Base-by-base conservation (phyloP, 129 eudicot species). In the Pseudognaphalium luteoalbum region DNA sequence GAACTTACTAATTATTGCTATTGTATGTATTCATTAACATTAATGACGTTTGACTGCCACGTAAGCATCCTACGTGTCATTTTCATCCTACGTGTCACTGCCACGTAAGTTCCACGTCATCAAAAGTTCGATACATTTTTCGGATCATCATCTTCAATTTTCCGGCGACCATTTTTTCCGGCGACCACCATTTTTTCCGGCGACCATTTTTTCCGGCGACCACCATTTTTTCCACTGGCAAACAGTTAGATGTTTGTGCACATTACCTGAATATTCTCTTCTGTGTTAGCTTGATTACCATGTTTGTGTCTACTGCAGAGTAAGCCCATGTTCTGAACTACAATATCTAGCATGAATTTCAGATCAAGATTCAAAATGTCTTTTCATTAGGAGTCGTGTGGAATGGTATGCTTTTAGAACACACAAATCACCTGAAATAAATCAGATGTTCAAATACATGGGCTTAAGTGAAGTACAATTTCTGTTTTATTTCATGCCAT, bases 271-370 rank as follows among this genome's bases (percentile, higher is more conserved):
- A 78, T 89, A 85, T 86, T 84, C 81, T 92, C 97, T 76, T 90
- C 93, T 10, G 88, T 61, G 85, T 86, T 90, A 42, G 96, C 85
- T 85, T 85, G 80, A 82, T 80, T 81, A 66, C 74, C 67, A 74
- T 76, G 85, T 61, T 78, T 87, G 66, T 92, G 87, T 79, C 88
- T 85, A 72, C 97, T 89, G 87, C 97, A 92, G 77, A 89, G 88
- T 75, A 85, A 81, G 35, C 97, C 97, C 97, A 92, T 92, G 70
- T 82, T 79, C 62, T 80, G 76, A 22, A 71, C 76, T 16, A 71
- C 73, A 29, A 76, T 51, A 74, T 59, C 70, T 57, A 87, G 87
- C 91, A 87, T 87, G 83, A 80, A 67, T 4, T 47, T 71, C 78
- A 74, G 50, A 71, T 78, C 77, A 78, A 83, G 81, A 75, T 78